Evolutionary conservation across 352 stramenopile species (phyloP), one percentile per base, ranked within the genome.

Genomic region (Phytophthora cryptogea): DNA sequence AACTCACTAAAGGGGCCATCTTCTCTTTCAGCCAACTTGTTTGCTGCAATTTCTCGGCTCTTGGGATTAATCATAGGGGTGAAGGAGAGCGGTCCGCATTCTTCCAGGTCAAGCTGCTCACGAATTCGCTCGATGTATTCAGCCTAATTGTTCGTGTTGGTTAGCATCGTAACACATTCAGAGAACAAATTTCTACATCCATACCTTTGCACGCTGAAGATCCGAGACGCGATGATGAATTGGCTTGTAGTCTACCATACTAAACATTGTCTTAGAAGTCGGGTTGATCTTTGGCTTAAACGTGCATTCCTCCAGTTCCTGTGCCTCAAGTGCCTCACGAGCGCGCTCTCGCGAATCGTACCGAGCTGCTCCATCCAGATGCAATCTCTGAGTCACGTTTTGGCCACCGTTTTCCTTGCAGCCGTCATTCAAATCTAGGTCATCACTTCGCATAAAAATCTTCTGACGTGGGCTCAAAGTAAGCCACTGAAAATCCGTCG

Each of bases 251-350:
- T 78, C 65, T 1, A 62, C 66, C 20, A 56, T 51, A 23, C 49
- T 73, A 3, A 76, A 55, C 49, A 93, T 55, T 1, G 51, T 55
- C 8, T 65, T 70, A 1, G 81, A 90, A 0, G 53, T 59, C 4
- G 56, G 30, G 41, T 92, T 94, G 55, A 91, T 90, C 30, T 70
- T 62, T 6, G 85, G 82, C 10, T 73, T 75, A 50, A 94, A 94
- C 0, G 82, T 92, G 40, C 82, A 94, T 20, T 83, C 70, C 13
- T 70, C 58, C 17, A 94, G 42, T 11, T 67, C 36, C 8, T 83
- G 67, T 11, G 66, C 60, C 31, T 92, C 85, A 2, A 92, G 58
- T 5, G 59, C 63, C 17, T 76, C 63, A 13, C 82, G 75, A 13
- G 76, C 72, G 33, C 61, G 71, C 23, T 90, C 76, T 33, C 82